phyloP scores from a whole-genome alignment of 169 alveolate species.

The Eimeria acervulina region DNA sequence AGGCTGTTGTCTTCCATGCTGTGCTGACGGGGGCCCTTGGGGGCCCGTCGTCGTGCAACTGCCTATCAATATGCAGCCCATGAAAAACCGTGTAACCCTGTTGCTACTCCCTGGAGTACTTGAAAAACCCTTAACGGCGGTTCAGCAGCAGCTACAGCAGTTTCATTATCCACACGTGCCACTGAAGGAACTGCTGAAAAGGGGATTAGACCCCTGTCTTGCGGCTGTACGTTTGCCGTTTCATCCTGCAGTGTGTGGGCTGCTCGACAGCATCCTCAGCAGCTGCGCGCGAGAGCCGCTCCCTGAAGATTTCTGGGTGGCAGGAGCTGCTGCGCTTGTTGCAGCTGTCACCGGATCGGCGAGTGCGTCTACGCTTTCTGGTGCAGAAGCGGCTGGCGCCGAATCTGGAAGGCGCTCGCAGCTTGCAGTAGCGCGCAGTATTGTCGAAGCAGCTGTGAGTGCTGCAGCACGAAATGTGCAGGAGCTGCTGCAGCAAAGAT shows the following conservation, averaged over 20 bases:
- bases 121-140: neutral
- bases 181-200: slow-evolving; percentile 9
- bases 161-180: neutral
- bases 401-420: neutral
- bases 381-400: slow-evolving; percentile 9
- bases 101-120: slow-evolving; percentile 50
- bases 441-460: neutral
- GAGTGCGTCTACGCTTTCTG: neutral
- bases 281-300: slow-evolving; percentile 50
- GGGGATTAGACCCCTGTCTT: neutral
- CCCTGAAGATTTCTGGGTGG: slow-evolving; percentile 61
- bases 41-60: slow-evolving; percentile 55
- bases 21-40: slow-evolving; percentile 65
- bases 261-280: slow-evolving; percentile 15
- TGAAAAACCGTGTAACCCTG: neutral
- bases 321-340: slow-evolving; percentile 47
- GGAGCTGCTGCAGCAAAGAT: slow-evolving; percentile 18
- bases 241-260: slow-evolving; percentile 42
- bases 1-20: slow-evolving; percentile 64
- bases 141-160: slow-evolving; percentile 46
- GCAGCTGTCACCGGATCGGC: slow-evolving; percentile 33
- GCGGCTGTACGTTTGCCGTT: slow-evolving; percentile 68
- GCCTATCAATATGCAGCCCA: neutral
- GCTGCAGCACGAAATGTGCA: slow-evolving; percentile 40
- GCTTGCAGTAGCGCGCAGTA: slow-evolving; percentile 11